Evolutionary conservation across 331 rosid species (phyloP).

Genomic region (Quercus phellos): DNA sequence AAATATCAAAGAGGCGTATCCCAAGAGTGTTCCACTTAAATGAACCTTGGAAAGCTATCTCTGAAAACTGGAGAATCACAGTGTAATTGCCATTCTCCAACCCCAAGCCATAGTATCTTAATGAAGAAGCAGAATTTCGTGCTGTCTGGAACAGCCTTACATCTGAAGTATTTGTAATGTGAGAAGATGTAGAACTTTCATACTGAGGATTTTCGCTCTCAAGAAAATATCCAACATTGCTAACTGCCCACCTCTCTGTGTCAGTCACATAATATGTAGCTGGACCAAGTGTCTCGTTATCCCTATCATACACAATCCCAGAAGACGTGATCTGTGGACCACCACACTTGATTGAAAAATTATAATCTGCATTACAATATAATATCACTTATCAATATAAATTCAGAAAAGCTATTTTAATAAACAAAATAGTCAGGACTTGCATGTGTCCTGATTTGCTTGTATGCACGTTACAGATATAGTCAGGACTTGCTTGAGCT

Average conservation of each 20-base stretch:
- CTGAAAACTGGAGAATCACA: conserved; percentile 67
- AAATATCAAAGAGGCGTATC: conserved; percentile 70
- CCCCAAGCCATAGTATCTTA: conserved; percentile 83
- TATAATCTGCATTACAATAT: conserved; percentile 43
- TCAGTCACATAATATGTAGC: conserved; percentile 58
- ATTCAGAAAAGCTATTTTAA: background rate
- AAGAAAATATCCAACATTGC: conserved; percentile 61
- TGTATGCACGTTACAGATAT: background rate
- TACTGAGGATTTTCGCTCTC: conserved; percentile 20
- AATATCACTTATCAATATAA: background rate
- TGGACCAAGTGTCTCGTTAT: conserved; percentile 63
- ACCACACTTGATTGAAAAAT: conserved; percentile 70
- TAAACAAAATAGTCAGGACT: background rate
- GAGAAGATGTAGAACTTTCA: conserved; percentile 34
- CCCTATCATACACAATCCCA: conserved; percentile 36
- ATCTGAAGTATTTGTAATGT: conserved; percentile 43
- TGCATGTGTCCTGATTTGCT: background rate
- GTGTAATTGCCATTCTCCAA: conserved; percentile 76
- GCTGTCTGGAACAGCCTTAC: conserved; percentile 59
- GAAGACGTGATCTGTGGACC: conserved; percentile 47
- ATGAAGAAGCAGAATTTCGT: conserved; percentile 74
- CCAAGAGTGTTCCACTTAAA: conserved; percentile 57
- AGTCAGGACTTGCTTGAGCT: background rate
- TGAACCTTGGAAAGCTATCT: conserved; percentile 39
- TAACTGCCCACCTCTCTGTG: conserved; percentile 69